Evolutionary conservation across 768 basidiomycete species (phyloP).

Genomic region (Lactarius trivialis): DNA sequence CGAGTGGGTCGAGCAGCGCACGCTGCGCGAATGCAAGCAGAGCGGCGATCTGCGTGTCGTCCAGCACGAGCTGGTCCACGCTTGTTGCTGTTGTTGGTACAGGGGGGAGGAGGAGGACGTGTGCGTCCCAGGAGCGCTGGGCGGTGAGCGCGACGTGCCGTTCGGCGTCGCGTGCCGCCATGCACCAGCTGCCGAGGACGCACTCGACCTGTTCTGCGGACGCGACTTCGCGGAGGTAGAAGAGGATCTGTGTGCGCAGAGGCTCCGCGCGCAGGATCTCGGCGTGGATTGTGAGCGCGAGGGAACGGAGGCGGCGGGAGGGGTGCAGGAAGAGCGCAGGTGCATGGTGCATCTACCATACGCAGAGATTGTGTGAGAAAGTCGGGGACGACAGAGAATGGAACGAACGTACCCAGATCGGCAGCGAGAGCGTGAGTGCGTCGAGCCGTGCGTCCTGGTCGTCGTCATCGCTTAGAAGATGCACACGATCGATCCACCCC

Average conservation of each 20-base stretch:
- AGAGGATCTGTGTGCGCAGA: conserved; percentile 43
- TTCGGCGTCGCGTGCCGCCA: conserved; percentile 68
- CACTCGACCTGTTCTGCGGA: conserved; percentile 46
- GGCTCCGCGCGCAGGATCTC: conserved; percentile 53
- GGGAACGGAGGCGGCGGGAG: conserved; percentile 63
- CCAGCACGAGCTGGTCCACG: conserved; percentile 29
- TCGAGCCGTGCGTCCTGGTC: conserved; percentile 34
- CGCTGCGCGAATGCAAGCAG: conserved; percentile 49
- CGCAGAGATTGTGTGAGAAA: background rate
- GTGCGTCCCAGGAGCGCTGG: conserved; percentile 46
- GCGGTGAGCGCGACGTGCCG: conserved; percentile 48
- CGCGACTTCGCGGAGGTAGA: conserved; percentile 44
- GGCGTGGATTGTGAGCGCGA: conserved; percentile 55
- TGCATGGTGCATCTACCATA: conserved; percentile 72
- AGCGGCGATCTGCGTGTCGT: conserved; percentile 29
- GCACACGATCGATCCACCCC: conserved; percentile 55
- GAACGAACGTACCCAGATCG: conserved; percentile 76
- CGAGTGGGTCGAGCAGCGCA: conserved; percentile 54
- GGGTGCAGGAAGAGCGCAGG: conserved; percentile 76
- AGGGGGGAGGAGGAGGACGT: conserved; percentile 25
- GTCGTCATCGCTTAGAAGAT: conserved; percentile 6
- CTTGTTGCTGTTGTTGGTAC: no score
- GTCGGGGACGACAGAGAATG: background rate
- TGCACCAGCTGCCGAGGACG: conserved; percentile 66
- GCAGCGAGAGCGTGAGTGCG: conserved; percentile 55